phyloP scores from a whole-genome alignment of 768 basidiomycete species.

The Kwoniella shandongensis region DNA sequence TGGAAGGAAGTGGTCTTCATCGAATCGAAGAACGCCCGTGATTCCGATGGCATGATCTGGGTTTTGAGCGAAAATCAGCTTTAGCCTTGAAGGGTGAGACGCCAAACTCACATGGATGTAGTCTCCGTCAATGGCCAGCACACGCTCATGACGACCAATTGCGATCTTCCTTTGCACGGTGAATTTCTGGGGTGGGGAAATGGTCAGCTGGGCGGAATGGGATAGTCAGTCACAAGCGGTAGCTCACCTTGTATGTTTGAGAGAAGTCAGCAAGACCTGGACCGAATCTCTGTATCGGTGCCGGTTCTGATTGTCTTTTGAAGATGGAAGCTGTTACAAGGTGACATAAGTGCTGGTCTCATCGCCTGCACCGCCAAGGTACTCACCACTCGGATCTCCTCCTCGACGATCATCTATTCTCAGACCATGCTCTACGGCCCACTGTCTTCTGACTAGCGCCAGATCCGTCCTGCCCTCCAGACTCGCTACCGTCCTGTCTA shows the following conservation, averaged over 20 bases:
- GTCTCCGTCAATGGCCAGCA: slow-evolving; percentile 89
- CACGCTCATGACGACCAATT: slow-evolving; percentile 85
- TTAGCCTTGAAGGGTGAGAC: neutral
- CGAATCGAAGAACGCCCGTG: slow-evolving; percentile 78
- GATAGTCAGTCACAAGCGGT: neutral
- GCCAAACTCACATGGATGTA: slow-evolving; percentile 71
- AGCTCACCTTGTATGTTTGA: slow-evolving; percentile 75
- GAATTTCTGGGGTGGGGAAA: slow-evolving; percentile 64
- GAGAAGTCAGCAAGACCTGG: slow-evolving; percentile 70
- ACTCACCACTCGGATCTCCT: slow-evolving; percentile 84
- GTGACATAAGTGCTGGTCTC: slow-evolving; percentile 1
- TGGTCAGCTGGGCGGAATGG: neutral
- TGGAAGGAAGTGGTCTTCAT: slow-evolving; percentile 91
- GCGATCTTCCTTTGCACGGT: slow-evolving; percentile 91
- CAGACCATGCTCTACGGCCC: slow-evolving; percentile 70
- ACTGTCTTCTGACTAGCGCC: slow-evolving; percentile 72
- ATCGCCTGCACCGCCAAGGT: neutral
- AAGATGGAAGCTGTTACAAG: slow-evolving; percentile 80
- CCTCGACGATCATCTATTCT: slow-evolving; percentile 63
- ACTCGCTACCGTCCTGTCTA: slow-evolving; percentile 95
- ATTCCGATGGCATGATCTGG: slow-evolving; percentile 84
- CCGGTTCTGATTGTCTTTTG: slow-evolving; percentile 76
- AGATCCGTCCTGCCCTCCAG: slow-evolving; percentile 83
- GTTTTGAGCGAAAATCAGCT: neutral
- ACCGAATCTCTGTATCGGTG: slow-evolving; percentile 59